Conservation (phyloP, 2,329 filamentous ascomycete species). For the Nothopassalora personata region DNA sequence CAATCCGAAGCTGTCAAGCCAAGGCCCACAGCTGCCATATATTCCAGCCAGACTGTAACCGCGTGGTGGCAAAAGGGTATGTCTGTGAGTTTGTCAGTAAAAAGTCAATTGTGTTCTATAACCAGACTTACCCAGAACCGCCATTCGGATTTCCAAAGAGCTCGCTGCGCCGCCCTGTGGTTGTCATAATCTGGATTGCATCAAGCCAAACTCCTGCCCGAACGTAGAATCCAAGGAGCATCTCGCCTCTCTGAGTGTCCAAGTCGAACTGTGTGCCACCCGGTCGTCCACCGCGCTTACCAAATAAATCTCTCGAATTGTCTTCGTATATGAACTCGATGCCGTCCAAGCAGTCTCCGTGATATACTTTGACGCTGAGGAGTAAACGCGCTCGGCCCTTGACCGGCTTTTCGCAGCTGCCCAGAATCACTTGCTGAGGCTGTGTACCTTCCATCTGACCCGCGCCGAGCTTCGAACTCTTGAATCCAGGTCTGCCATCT, state of each 20-base stretch:
- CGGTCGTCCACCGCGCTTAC: slow-evolving; percentile 66
- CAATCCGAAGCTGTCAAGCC: slow-evolving; percentile 81
- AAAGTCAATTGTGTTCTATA: background rate
- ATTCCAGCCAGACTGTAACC: slow-evolving; percentile 87
- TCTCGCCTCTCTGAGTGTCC: slow-evolving; percentile 79
- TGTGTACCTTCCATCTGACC: slow-evolving; percentile 66
- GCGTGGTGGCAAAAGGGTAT: slow-evolving; percentile 80
- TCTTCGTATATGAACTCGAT: slow-evolving; percentile 94
- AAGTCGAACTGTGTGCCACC: slow-evolving; percentile 71
- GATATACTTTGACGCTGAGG: slow-evolving; percentile 68
- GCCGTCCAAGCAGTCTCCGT: slow-evolving; percentile 72
- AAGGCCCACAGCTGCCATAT: slow-evolving; percentile 71
- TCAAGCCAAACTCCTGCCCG: slow-evolving; percentile 79
- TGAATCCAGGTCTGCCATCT: slow-evolving; percentile 68
- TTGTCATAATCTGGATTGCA: slow-evolving; percentile 84
- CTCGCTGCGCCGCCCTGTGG: slow-evolving; percentile 75
- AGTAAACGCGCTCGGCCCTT: slow-evolving; percentile 54
- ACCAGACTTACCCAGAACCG: slow-evolving; percentile 68
- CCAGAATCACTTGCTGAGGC: slow-evolving; percentile 66
- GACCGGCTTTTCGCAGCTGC: slow-evolving; percentile 49
- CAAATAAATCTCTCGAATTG: slow-evolving; percentile 75
- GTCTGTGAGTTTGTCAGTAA: slow-evolving; percentile 48
- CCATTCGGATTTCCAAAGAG: slow-evolving; percentile 77
- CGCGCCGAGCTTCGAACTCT: slow-evolving; percentile 66
- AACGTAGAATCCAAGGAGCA: slow-evolving; percentile 78